Base-by-base conservation (phyloP, 2,329 filamentous ascomycete species). In the Paracoccidioides lutzii region DNA sequence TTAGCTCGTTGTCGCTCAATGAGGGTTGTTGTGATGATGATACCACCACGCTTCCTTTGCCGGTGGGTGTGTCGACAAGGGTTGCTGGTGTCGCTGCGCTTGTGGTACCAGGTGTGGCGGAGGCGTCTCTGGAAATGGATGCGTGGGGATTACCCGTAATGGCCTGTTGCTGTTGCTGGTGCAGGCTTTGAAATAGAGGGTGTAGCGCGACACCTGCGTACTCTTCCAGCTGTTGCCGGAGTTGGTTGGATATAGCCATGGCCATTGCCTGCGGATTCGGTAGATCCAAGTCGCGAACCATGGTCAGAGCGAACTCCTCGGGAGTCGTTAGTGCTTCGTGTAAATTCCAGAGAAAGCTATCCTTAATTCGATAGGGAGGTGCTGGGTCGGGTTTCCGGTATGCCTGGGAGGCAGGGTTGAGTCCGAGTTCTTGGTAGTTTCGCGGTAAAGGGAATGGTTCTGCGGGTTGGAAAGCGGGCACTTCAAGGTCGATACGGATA, bases 321-420 rank as follows among this genome's bases (percentile, higher is more conserved):
- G 93, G 95, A 0, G 93, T 98, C 53, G 90, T 87, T 57, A 96
- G 76, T 0, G 88, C 87, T 74, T 98, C 93, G 71, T 97, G 91
- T 12, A 98, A 78, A 65, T 98, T 98, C 93, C 93, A 98, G 53
- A 96, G 74, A 65, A 98, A 97, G n/a, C 88, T 86, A 64, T 98
- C 93, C 65, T 94, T 90, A 56, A 98, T 77, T 59, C 93, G 83
- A 71, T 90, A 96, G 3, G 88, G 86, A 0, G 90, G 83, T 12
- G 90, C 90, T 59, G 81, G 73, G 59, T 96, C 91, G 55, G 86
- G 86, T 55, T 80, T 78, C 64, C 85, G 84, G 73, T 94, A 96
- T 55, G 90, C 83, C 12, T 88, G 84, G 52, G 88, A 76, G 4
- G 81, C 82, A 57, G 86, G 82, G 66, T 95, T 73, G 57, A 76